A percentile compares a stretch with the other conserved stretches of the same genome.
Evolutionary conservation across 176 grass and related monocot genomes (phyloP).

Genomic region (Oryza glaberrima): DNA sequence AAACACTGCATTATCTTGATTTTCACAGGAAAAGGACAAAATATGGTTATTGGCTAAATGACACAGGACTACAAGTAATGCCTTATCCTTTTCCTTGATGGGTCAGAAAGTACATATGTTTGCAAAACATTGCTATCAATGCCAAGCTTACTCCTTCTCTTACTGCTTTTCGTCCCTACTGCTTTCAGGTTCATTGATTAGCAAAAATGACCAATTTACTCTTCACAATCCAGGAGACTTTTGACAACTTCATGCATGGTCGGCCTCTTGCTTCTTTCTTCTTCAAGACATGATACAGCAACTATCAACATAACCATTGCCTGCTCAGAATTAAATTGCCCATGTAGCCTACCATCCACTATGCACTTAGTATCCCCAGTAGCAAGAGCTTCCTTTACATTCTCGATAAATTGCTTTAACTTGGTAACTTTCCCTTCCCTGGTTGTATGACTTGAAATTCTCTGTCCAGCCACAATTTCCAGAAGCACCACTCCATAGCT

Average conservation of each 20-base stretch:
- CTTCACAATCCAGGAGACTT: constrained; percentile 18
- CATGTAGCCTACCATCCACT: constrained; percentile 29
- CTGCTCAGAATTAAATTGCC: constrained; percentile 28
- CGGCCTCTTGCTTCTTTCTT: constrained; percentile 38
- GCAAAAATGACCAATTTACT: not conserved
- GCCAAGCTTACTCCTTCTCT: no score
- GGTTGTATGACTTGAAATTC: constrained; percentile 22
- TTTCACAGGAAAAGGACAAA: no score
- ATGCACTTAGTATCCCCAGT: not conserved
- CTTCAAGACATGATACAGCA: constrained; percentile 37
- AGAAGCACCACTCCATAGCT: constrained; percentile 48
- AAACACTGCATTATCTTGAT: no score
- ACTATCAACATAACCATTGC: constrained; percentile 23
- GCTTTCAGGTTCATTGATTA: no score
- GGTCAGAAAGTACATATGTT: no score
- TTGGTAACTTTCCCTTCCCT: not conserved
- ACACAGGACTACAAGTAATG: no score
- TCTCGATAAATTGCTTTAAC: not conserved
- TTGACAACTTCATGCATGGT: constrained; percentile 32
- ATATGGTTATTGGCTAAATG: no score
- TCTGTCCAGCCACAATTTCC: constrained; percentile 37
- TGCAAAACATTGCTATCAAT: no score
- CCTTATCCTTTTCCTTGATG: no score
- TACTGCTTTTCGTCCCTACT: no score
- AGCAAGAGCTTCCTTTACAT: not conserved